Evolutionary conservation across 2,329 filamentous ascomycete genomes (phyloP).

Genomic region (Apiospora arundinis): DNA sequence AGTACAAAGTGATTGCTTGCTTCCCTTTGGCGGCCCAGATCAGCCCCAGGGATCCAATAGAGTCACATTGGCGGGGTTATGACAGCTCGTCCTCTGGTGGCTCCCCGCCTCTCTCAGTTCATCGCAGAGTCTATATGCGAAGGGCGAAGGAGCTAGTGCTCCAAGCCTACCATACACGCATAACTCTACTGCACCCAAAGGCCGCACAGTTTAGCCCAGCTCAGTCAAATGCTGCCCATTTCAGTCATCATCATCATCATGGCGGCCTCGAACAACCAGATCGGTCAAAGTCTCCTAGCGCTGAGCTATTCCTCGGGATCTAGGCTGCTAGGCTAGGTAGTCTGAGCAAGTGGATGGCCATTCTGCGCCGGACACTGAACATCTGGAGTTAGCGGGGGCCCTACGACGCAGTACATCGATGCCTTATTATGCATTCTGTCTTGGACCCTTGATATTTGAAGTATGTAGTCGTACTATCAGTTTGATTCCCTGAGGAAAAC

Average conservation of each 20-base stretch:
- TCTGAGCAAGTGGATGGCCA: background rate
- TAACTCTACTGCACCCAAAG: background rate
- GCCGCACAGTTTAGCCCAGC: background rate
- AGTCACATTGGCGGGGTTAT: constrained; percentile 17
- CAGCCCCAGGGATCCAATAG: constrained; percentile 11
- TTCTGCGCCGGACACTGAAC: background rate
- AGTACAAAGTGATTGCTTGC: background rate
- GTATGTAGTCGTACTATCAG: background rate
- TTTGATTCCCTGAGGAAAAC: background rate
- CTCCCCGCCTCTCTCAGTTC: constrained; percentile 8
- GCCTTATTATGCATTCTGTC: background rate
- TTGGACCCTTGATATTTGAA: constrained; percentile 5
- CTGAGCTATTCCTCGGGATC: constrained; percentile 14
- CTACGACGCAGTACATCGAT: background rate
- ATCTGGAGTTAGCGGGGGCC: background rate
- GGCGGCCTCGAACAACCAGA: background rate
- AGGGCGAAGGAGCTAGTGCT: background rate
- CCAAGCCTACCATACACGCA: background rate
- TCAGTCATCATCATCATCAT: background rate
- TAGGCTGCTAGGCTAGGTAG: constrained; percentile 2
- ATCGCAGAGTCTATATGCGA: constrained; percentile 2
- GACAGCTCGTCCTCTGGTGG: constrained; percentile 11
- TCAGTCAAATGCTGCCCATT: background rate
- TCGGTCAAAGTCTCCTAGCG: background rate
- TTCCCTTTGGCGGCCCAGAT: constrained; percentile 14